A percentile compares a stretch with the other conserved stretches of the same genome.
phyloP scores from a whole-genome alignment of 176 grass and related monocot species.

The Hordeum marinum region DNA sequence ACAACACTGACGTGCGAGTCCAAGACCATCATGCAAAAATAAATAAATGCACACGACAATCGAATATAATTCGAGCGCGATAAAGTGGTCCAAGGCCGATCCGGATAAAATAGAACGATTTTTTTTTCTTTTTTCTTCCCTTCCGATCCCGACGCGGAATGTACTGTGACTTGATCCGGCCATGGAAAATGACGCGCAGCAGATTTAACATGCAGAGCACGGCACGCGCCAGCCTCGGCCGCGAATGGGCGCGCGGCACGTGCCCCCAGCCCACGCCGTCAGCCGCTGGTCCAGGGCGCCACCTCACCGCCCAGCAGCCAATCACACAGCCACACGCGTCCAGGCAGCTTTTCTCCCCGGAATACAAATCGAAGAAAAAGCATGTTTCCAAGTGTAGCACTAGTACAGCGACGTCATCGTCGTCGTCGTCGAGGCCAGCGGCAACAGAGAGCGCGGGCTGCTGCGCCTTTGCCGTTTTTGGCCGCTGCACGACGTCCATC shows the following conservation, averaged over 20 bases:
- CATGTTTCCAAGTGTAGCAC: too few species aligned
- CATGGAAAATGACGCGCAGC: conserved; percentile 29
- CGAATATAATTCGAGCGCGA: background rate
- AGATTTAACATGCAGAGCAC: conserved; percentile 29
- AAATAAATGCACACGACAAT: background rate
- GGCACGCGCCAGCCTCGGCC: background rate
- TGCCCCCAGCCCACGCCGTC: conserved; percentile 2
- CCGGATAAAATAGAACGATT: background rate
- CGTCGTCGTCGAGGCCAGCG: background rate
- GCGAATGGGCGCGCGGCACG: background rate
- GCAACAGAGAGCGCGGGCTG: background rate
- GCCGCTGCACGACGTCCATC: background rate
- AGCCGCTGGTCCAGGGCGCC: background rate
- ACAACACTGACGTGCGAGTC: background rate
- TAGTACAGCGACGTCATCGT: background rate
- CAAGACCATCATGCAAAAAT: background rate
- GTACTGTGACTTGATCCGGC: background rate
- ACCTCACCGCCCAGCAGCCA: background rate
- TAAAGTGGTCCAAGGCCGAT: background rate
- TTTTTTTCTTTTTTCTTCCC: background rate
- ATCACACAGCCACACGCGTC: background rate
- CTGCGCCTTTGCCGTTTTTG: background rate
- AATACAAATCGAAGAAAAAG: background rate
- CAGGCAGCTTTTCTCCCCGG: accelerated
- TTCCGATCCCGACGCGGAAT: background rate